Base-by-base conservation (phyloP, 2,329 filamentous ascomycete genomes). In the Aspergillus caelatus region DNA sequence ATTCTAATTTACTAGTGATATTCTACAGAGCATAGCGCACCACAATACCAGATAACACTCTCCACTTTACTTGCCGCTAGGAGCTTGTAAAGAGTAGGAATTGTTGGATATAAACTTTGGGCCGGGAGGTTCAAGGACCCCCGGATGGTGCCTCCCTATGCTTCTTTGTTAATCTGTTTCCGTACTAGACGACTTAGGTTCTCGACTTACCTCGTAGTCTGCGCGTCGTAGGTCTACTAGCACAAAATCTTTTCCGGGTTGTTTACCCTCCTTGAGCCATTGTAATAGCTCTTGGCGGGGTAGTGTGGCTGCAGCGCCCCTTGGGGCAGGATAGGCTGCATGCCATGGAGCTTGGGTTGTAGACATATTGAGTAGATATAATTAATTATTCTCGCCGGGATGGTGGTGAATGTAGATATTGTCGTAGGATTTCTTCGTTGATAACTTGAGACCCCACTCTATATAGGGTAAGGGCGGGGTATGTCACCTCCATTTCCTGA, bases 141-240 rank as follows among this genome's bases (percentile, higher is more conserved):
- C 10, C 77, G 76, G 60, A 90, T 84, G 0, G 86, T 89, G 46
- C 87, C 88, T 30, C 88, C 88, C 85, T 70, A 32, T 11, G 19
- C 10, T 32, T 28, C 45, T 23, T 59, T 39, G 53, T 56, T 55
- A 63, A 21, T 62, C 23, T 21, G 11, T 34, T 50, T 11, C 21
- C 45, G 26, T 55, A 64, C 28, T 57, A 7, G 30, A 62, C 19
- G 45, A n/a, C 1, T 1, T 32, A 11, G 1, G 48, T 54, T 62
- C 14, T 3, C 36, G 7, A 36, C 53, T 41, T 72, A 84, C 82
- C 76, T 82, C 79, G 65, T 78, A 77, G 66, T 85, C 82, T 4
- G 68, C 76, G 19, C 81, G 74, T 45, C 83, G 79, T 30, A 85
- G 68, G 67, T 85, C 83, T 12, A 85, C 74, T 10, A 84, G 71